Evolutionary conservation across 768 basidiomycete genomes (phyloP).

Genomic region (Clitopilus hobsonii): DNA sequence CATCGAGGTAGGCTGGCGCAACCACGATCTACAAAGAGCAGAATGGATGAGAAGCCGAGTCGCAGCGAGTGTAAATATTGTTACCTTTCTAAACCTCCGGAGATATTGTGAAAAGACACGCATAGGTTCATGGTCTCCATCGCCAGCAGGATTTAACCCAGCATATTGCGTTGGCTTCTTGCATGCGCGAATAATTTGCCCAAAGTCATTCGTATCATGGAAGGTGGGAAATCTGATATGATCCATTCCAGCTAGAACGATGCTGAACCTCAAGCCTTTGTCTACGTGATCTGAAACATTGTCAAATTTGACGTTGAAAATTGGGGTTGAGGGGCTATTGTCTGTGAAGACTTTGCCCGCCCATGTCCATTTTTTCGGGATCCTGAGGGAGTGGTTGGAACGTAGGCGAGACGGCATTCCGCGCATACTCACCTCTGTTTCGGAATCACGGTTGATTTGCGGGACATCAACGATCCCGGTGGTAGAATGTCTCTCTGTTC

Average conservation of each 20-base stretch:
- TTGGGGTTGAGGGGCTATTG: slow-evolving; percentile 25
- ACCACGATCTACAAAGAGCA: slow-evolving; percentile 57
- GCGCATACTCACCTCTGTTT: neutral
- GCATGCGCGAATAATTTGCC: slow-evolving; percentile 44
- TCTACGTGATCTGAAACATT: slow-evolving; percentile 36
- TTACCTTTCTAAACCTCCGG: slow-evolving; percentile 42
- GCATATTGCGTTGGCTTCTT: slow-evolving; percentile 49
- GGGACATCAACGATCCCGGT: slow-evolving; percentile 1
- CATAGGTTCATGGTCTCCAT: slow-evolving; percentile 35
- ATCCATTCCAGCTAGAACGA: slow-evolving; percentile 36
- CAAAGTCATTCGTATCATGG: slow-evolving; percentile 43
- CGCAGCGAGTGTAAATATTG: neutral
- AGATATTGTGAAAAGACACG: slow-evolving; percentile 41
- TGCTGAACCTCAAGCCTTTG: slow-evolving; percentile 44
- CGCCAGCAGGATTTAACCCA: slow-evolving; percentile 35
- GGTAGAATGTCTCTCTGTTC: slow-evolving; percentile 1
- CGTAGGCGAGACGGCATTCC: neutral
- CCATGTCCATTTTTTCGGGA: slow-evolving; percentile 65
- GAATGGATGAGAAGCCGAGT: slow-evolving; percentile 1
- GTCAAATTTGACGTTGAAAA: slow-evolving; percentile 46
- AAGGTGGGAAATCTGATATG: slow-evolving; percentile 42
- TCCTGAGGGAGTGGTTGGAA: slow-evolving; percentile 25
- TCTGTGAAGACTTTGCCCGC: slow-evolving; percentile 47
- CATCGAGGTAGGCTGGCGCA: slow-evolving; percentile 43
- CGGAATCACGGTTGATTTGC: neutral